A percentile compares a stretch with the other conserved stretches of the same genome.
Evolutionary conservation across 805 yeast genomes (phyloP).

Genomic region (Kodamaea hsintzibuensis): DNA sequence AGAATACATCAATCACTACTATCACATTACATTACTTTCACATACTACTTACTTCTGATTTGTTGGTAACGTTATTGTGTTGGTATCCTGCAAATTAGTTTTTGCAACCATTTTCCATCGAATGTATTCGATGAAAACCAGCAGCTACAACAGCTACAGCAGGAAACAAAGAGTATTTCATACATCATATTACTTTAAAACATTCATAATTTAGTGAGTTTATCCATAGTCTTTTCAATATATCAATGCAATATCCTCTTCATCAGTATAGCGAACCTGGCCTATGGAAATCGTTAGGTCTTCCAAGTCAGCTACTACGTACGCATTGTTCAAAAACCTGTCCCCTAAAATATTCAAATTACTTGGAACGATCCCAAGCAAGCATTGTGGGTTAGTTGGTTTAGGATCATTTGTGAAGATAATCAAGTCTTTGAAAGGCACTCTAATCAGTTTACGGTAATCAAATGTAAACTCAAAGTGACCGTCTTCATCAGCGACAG

Average conservation of each 20-base stretch:
- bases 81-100: no score
- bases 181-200: no score
- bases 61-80: no score
- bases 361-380: conserved; percentile 3
- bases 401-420: conserved; percentile 11
- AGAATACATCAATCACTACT: no score
- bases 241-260: conserved; percentile 8
- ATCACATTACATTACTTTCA: no score
- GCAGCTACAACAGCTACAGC: no score
- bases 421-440: conserved; percentile 16
- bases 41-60: no score
- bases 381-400: neutral
- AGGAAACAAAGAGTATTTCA: no score
- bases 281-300: conserved; percentile 47
- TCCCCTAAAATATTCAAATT: conserved; percentile 46
- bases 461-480: conserved; percentile 14
- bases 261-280: conserved; percentile 38
- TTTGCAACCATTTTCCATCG: no score
- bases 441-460: conserved; percentile 8
- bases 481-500: conserved; percentile 9
- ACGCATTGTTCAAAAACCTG: conserved; percentile 51
- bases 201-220: no score
- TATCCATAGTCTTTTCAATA: neutral
- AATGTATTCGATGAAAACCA: no score
- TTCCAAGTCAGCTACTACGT: conserved; percentile 57